phyloP scores from a whole-genome alignment of 768 basidiomycete genomes.

The Rhodotorula sphaerocarpa region DNA sequence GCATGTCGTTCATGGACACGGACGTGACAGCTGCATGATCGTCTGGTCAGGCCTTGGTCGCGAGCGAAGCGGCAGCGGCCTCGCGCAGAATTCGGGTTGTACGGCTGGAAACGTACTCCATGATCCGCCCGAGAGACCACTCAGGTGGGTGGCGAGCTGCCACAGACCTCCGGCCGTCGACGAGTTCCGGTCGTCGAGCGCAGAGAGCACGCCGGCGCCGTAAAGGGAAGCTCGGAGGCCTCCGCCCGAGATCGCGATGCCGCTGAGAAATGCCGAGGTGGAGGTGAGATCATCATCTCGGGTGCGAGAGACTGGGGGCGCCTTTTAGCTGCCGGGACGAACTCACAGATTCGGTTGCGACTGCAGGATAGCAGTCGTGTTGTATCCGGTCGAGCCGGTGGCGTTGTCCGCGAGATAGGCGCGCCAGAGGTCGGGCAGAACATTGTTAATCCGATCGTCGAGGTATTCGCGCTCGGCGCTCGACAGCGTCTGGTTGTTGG shows the following conservation, averaged over 20 bases:
- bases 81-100: not conserved
- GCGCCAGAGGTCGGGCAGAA: constrained; percentile 52
- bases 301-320: constrained; percentile 35
- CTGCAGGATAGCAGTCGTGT: not conserved
- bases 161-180: constrained; percentile 58
- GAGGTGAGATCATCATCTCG: too few species aligned
- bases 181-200: constrained; percentile 58
- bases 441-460: constrained; percentile 45
- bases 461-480: constrained; percentile 52
- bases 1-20: constrained; percentile 59
- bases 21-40: constrained; percentile 43
- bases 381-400: constrained; percentile 34
- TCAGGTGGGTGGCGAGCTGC: constrained; percentile 62
- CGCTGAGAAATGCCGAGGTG: too few species aligned
- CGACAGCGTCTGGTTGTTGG: constrained; percentile 50
- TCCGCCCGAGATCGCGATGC: constrained; percentile 62
- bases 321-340: too few species aligned
- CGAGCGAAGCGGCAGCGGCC: too few species aligned
- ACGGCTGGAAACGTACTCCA: constrained; percentile 32
- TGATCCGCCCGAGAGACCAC: constrained; percentile 50
- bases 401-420: constrained; percentile 57
- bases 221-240: constrained; percentile 62
- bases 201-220: constrained; percentile 55
- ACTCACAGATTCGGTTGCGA: constrained; percentile 11
- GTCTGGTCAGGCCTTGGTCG: too few species aligned